Evolutionary conservation across 805 yeast genomes (phyloP), one percentile per base, ranked within the genome.

Genomic region (Cyberlindnera suaveolens): DNA sequence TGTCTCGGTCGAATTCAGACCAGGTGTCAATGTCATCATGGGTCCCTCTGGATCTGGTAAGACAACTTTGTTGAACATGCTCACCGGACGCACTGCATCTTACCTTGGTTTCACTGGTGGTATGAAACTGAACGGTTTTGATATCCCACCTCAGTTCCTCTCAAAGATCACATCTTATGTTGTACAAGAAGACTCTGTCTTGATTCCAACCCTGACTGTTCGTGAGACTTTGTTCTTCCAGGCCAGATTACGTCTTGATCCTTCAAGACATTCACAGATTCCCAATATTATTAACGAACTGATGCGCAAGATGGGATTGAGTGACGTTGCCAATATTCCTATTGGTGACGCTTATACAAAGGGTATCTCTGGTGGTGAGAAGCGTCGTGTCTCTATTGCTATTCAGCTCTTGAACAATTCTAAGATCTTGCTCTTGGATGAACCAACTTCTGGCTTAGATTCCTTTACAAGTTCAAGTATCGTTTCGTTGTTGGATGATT

Each of bases 381-480:
- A 85, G 58, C 72, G 96, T 53, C 70, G 96, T 51, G 82, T 88
- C 0, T 81, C 91, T 0, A 85, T 88, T 60, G 91, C 90, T 3
- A 74, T 85, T 36, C 95, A 87, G 57, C 65, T 88, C 31, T 64
- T 88, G 34, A 78, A 81, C 45, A 78, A 78, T 44, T 91, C 95
- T 0, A 49, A 45, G 26, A 78, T 79, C 44, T 70, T 88, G 32
- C 59, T 88, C 31, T 62, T 88, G 19, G 96, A 88, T 62, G 96
- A 88, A 56, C 96, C 96, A 3, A 88, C 96, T 0, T 85, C 95
- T 5, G 96, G 96, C 0, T 68, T 88, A 20, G 96, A 88, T 56
- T 77, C 90, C 11, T 77, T 85, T 44, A 85, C 93, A 0, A 84
- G 95, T 0, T 71, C 76, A 1, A 74, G 85, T 3, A 82, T 87